A percentile compares a stretch with the other conserved stretches of the same genome.
Evolutionary conservation across 2,329 filamentous ascomycete genomes (phyloP).

Genomic region (Epichloe elymi): DNA sequence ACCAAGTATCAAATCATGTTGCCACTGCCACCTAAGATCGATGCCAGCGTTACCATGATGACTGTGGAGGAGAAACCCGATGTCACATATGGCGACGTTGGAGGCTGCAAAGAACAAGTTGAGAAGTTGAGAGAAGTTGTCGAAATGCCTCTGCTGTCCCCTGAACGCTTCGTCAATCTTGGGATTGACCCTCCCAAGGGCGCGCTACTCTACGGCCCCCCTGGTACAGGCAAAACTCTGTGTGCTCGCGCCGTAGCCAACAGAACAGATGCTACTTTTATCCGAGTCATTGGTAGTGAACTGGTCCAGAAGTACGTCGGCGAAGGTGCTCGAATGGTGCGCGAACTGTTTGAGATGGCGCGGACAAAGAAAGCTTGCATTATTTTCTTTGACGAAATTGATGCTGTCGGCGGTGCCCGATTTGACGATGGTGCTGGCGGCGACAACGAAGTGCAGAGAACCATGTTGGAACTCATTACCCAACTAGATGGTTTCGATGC

Average conservation of each 20-base stretch:
- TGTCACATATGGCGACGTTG: conserved; percentile 96
- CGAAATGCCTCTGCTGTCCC: conserved; percentile 92
- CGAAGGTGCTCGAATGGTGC: conserved; percentile 95
- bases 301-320: conserved; percentile 98
- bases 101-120: conserved; percentile 98
- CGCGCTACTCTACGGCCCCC: conserved; percentile 88
- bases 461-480: conserved; percentile 95
- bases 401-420: conserved; percentile 87
- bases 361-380: conserved; percentile 99
- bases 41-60: conserved; percentile 99
- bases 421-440: conserved; percentile 95
- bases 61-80: conserved; percentile 99
- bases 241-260: conserved; percentile 96
- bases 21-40: conserved; percentile 93
- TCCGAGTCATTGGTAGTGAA: conserved; percentile 94
- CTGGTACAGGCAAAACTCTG: conserved; percentile 97
- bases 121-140: conserved; percentile 98
- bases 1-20: conserved; percentile 99
- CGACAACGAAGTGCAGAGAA: conserved; percentile 95
- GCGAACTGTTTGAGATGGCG: conserved; percentile 98
- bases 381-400: conserved; percentile 94
- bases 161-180: conserved; percentile 95
- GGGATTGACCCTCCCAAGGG: conserved; percentile 98
- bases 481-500: conserved; percentile 95
- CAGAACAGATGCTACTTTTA: conserved; percentile 95